Percentiles rank a stretch among this genome's conserved stretches.
These are phyloP conservation scores for Candida michaelii DNA, from an alignment of 805 yeast species.

Conservation along the genomic window DNA sequence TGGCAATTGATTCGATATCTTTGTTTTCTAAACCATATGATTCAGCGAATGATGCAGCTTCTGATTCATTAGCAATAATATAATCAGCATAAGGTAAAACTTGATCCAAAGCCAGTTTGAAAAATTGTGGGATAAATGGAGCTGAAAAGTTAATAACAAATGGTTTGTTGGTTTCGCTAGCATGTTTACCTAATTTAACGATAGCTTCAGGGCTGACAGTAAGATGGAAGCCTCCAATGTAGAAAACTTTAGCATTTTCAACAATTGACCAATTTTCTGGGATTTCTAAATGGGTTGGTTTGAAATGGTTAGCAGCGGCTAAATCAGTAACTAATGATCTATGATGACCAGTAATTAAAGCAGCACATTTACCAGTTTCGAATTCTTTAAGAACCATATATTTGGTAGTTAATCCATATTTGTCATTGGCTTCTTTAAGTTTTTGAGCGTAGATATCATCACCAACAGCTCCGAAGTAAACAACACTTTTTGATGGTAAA, in stretches of 20 bases:
- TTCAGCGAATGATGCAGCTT: slow-evolving; percentile 92
- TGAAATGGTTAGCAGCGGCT: slow-evolving; percentile 98
- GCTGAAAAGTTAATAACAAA: slow-evolving; percentile 89
- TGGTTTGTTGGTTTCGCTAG: slow-evolving; percentile 75
- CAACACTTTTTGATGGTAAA: slow-evolving; percentile 77
- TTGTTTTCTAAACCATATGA: slow-evolving; percentile 64
- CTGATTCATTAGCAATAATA: slow-evolving; percentile 94
- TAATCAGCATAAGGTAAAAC: slow-evolving; percentile 85
- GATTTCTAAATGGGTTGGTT: slow-evolving; percentile 78
- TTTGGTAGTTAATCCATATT: slow-evolving; percentile 84
- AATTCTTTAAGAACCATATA: slow-evolving; percentile 76
- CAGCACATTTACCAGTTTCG: slow-evolving; percentile 98
- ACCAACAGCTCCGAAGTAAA: slow-evolving; percentile 96
- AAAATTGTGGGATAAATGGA: slow-evolving; percentile 94
- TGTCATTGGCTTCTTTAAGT: slow-evolving; percentile 76
- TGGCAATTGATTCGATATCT: slow-evolving; percentile 77
- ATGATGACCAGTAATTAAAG: slow-evolving; percentile 80
- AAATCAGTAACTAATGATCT: slow-evolving; percentile 95
- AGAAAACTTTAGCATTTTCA: slow-evolving; percentile 75
- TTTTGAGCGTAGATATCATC: slow-evolving; percentile 83
- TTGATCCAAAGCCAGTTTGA: slow-evolving; percentile 84
- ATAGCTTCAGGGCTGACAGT: slow-evolving; percentile 98
- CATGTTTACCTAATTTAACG: slow-evolving; percentile 84
- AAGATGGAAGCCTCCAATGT: slow-evolving; percentile 99
- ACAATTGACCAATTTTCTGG: slow-evolving; percentile 89